Evolutionary conservation across 2,329 filamentous ascomycete genomes (phyloP).

Genomic region (Diaporthe vexans): DNA sequence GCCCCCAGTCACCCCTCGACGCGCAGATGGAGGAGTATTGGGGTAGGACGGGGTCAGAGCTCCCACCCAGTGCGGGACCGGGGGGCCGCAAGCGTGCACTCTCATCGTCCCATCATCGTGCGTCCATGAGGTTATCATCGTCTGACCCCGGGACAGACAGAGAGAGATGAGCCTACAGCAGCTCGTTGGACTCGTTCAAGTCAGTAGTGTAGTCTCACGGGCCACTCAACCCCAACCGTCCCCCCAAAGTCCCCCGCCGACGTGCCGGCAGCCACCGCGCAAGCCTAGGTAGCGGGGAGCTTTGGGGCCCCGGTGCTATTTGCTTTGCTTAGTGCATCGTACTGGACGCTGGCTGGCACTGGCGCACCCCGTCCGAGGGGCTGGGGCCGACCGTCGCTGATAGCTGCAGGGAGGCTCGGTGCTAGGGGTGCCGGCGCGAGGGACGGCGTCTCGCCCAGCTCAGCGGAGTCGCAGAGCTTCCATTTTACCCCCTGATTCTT

Average conservation of each 20-base stretch:
- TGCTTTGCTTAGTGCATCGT: too few species aligned
- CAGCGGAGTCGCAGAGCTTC: neutral
- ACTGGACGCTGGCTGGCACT: constrained; percentile 46
- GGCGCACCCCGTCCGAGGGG: constrained; percentile 51
- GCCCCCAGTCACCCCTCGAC: neutral
- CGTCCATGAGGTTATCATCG: constrained; percentile 32
- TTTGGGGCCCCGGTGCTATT: constrained; percentile 45
- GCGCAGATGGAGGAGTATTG: neutral
- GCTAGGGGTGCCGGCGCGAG: constrained; percentile 17
- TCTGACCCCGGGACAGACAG: constrained; percentile 2
- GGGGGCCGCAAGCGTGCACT: neutral
- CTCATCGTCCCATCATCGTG: constrained; percentile 26
- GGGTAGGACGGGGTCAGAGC: constrained; percentile 17
- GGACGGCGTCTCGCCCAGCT: constrained; percentile 1
- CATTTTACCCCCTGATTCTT: neutral
- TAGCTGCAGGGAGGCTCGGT: constrained; percentile 39
- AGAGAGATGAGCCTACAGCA: neutral
- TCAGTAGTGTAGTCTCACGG: constrained; percentile 54
- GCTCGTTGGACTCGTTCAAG: constrained; percentile 44
- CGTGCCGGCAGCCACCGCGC: constrained; percentile 53
- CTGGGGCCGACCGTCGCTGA: constrained; percentile 48
- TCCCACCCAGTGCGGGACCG: constrained; percentile 11
- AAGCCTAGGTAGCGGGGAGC: constrained; percentile 51
- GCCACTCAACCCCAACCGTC: constrained; percentile 47
- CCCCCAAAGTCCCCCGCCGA: constrained; percentile 47